A percentile compares a stretch with the other conserved stretches of the same genome.
Evolutionary conservation across 2,329 filamentous ascomycete genomes (phyloP).

Genomic region (Fusarium humuli): DNA sequence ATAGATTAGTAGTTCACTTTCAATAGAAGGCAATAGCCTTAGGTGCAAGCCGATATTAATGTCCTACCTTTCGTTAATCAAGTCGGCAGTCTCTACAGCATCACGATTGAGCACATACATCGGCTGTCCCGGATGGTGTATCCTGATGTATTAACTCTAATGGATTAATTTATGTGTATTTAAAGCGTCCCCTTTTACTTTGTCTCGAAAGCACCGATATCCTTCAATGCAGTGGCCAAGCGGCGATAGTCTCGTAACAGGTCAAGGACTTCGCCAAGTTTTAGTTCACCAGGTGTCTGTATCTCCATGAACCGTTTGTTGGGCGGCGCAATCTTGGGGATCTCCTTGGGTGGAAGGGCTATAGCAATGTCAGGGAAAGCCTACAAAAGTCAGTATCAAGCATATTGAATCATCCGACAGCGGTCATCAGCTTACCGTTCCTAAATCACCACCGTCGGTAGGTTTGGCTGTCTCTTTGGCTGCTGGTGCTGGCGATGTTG

Average conservation of each 20-base stretch:
- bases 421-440: slow-evolving; percentile 60
- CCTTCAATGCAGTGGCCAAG: slow-evolving; percentile 72
- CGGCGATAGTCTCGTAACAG: slow-evolving; percentile 80
- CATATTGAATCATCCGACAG: background rate
- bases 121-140: background rate
- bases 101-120: background rate
- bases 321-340: slow-evolving; percentile 71
- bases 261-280: slow-evolving; percentile 77
- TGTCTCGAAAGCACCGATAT: slow-evolving; percentile 69
- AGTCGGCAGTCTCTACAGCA: background rate
- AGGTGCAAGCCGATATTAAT: slow-evolving; percentile 12
- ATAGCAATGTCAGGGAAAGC: slow-evolving; percentile 71
- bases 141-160: slow-evolving; percentile 28
- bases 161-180: slow-evolving; percentile 17
- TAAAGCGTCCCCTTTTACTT: slow-evolving; percentile 41
- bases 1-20: slow-evolving; percentile 15
- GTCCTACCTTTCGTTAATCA: background rate
- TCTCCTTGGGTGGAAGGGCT: slow-evolving; percentile 65
- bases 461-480: slow-evolving; percentile 54
- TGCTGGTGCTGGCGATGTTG: slow-evolving; percentile 53
- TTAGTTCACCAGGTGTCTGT: slow-evolving; percentile 76
- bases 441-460: slow-evolving; percentile 66
- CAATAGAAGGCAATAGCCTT: slow-evolving; percentile 18
- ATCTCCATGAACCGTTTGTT: slow-evolving; percentile 79
- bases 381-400: slow-evolving; percentile 50